Evolutionary conservation across 441 rosid species (phyloP).

Genomic region (Populus tomentosa): DNA sequence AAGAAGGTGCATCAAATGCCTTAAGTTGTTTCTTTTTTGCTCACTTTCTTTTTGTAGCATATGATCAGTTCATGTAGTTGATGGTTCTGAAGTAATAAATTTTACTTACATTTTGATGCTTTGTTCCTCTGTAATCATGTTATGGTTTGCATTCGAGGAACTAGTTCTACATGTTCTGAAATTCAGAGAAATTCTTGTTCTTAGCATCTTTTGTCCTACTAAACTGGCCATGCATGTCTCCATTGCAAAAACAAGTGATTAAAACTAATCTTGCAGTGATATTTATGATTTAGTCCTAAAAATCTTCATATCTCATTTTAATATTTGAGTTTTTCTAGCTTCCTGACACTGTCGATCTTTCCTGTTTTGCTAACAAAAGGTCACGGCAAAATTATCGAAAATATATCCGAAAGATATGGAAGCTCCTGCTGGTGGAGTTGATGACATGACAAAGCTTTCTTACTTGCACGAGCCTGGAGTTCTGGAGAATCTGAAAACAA

Average conservation of each 20-base stretch:
- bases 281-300: not conserved
- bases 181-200: not conserved
- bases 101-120: not conserved
- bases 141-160: not conserved
- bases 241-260: no score
- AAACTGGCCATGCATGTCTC: not conserved
- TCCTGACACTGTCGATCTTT: not conserved
- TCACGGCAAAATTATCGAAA: constrained; percentile 63
- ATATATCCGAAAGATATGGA: constrained; percentile 86
- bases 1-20: constrained; percentile 45
- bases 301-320: not conserved
- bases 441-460: constrained; percentile 98
- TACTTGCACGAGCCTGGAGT: constrained; percentile 98
- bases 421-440: constrained; percentile 98
- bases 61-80: not conserved
- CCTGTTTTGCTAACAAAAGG: constrained; percentile 28
- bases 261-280: not conserved
- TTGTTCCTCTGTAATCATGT: not conserved
- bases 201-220: not conserved
- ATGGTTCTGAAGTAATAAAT: not conserved
- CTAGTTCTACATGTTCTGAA: not conserved
- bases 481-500: constrained; percentile 67
- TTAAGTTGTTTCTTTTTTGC: not conserved
- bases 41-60: not conserved
- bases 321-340: constrained; percentile 1